Evolutionary conservation across 345 rosid genomes (phyloP), one percentile per base, ranked within the genome.

Genomic region (Gossypium bickii): DNA sequence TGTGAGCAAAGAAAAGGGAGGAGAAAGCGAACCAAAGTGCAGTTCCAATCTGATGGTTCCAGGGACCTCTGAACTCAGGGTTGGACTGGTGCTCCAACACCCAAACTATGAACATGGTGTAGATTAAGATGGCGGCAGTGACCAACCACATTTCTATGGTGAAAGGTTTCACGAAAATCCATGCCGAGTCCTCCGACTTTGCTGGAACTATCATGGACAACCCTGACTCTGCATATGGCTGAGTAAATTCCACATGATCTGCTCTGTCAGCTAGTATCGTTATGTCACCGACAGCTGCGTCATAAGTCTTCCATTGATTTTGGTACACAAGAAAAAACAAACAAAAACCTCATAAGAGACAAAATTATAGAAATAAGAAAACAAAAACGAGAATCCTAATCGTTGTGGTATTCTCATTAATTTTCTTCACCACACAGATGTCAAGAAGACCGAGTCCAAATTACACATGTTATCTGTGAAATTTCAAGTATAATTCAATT

Each of bases 1-100:
- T 81, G 61, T 89, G 92, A 56, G 88, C 87, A 38, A 86, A 85
- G 82, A 86, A 86, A 24, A 89, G 78, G 24, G 92, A 80, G 24
- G 86, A 83, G 81, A 80, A 81, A 44, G 88, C 81, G 82, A 87
- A 85, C 86, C 80, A 80, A 66, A 85, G 56, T 0, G 91, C 84
- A 0, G 83, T 82, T 24, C 78, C 65, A 4, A 87, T 65, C 78
- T 86, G 89, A 25, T 75, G 11, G 20, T 49, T 79, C 84, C 34
- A 59, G 0, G 85, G 70, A 52, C 90, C 91, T 51, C 3, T 24
- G 38, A 82, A 89, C 9, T 81, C 86, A 2, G 84, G 84, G 59
- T 83, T 89, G 1, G 12, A 2, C 22, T 74, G 77, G 66, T 76
- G 80, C 75, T 87, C 94, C 61, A 86, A n/a, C 64, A 84, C 62